These are phyloP conservation scores for Brassica carinata DNA, from an alignment of 345 rosid species.

Conservation along the genomic window DNA sequence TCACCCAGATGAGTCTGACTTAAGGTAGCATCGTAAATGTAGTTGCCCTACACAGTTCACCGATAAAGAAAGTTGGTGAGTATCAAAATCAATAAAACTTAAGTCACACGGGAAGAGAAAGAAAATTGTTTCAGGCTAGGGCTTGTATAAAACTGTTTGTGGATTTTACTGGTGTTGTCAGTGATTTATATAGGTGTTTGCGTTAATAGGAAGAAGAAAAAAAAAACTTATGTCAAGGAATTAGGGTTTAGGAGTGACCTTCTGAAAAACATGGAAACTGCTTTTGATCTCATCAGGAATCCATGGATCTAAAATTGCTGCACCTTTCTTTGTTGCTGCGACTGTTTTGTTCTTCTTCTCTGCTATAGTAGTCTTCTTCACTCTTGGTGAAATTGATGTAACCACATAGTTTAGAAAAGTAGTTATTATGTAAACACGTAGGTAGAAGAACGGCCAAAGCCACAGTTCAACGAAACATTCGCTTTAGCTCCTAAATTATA, in stretches of 20 bases:
- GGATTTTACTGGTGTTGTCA: no score
- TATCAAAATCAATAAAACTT: no score
- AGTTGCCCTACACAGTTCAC: neutral
- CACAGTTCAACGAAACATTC: no score
- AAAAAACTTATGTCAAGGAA: neutral
- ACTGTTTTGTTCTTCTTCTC: neutral
- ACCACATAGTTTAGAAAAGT: neutral
- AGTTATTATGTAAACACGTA: no score
- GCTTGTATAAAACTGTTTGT: no score
- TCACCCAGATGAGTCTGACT: neutral
- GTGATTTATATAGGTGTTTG: no score
- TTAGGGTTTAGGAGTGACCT: neutral
- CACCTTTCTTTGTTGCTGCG: neutral
- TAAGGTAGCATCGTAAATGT: neutral
- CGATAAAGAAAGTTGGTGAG: neutral
- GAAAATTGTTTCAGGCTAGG: neutral
- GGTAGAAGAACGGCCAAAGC: no score
- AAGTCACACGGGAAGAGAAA: neutral
- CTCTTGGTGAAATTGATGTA: neutral
- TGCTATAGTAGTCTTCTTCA: neutral
- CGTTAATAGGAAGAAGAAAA: no score
- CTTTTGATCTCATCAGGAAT: neutral
- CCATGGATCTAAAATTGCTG: neutral
- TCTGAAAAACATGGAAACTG: neutral
- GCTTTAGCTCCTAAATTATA: no score